Evolutionary conservation across 768 basidiomycete genomes (phyloP), one percentile per base, ranked within the genome.

Genomic region (Phaeolepiota aurea): DNA sequence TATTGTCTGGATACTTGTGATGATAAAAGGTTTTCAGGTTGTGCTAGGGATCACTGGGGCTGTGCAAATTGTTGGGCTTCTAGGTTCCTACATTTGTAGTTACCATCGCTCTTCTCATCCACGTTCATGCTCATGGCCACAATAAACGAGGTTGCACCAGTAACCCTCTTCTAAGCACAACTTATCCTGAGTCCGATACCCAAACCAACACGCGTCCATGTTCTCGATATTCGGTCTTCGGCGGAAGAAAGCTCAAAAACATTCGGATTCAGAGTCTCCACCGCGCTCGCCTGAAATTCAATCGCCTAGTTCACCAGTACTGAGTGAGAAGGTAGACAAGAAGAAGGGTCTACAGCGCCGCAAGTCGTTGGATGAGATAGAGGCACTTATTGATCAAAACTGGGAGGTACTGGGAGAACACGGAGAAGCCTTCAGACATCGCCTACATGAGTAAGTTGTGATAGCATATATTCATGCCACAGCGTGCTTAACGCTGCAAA

Each of bases 311-410:
- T 7, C 33, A 14, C 33, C 33, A 16, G 18, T 10, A 9, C 5
- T 30, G 10, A 12, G 25, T 14, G 12, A 40, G 10, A 28, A 16
- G n/a, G 18, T 30, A 30, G 13, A 21, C 13, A 32, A 28, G 22
- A 12, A 14, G 15, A 23, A 11, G 11, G 14, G 30, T 20, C 9
- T 18, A 16, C 32, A 19, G 40, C 15, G 2, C 14, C 12, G n/a
- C 18, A 34, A 32, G 15, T 33, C 30, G 9, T 34, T 14, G 15
- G 40, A 35, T 9, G 22, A 23, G 13, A 41, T 23, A 5, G 30
- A 21, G 21, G 31, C 16, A 12, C 32, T 41, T 10, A 15, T 41
- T 13, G 31, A 18, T 18, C 32, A 32, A 18, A 41, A 34, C 40
- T 20, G 34, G 15, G 32, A 34, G 10, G 15, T 15, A 5, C 40